Evolutionary conservation across 139 green algal genomes (phyloP).

Genomic region (Pleodorina starrii): DNA sequence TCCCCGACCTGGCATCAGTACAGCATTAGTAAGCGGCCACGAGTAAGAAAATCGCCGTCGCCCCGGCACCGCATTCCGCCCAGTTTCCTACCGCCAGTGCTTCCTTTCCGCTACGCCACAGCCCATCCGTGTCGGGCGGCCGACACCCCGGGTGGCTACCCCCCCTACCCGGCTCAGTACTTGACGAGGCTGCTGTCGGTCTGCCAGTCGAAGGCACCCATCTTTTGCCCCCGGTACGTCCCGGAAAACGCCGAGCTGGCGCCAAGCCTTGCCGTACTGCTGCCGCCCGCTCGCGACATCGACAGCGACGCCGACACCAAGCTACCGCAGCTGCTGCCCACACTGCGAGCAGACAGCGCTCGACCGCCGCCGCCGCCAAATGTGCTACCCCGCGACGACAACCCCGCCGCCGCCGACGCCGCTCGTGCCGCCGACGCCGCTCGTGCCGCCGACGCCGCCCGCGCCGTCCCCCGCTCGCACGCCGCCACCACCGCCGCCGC

Average conservation of each 20-base stretch:
- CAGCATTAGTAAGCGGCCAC: too few relatives aligned
- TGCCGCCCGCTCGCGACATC: neutral
- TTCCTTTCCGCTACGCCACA: too few relatives aligned
- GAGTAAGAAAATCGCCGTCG: too few relatives aligned
- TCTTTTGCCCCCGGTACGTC: conserved; percentile 3
- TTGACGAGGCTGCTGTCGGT: conserved; percentile 31
- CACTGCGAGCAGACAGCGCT: neutral
- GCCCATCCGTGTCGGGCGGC: too few relatives aligned
- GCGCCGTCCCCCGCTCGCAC: neutral
- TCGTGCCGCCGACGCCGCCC: neutral
- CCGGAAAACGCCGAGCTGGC: neutral
- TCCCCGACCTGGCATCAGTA: too few relatives aligned
- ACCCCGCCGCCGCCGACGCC: neutral
- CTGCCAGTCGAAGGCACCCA: neutral
- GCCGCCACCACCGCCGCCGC: neutral
- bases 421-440: neutral
- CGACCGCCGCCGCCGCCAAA: neutral
- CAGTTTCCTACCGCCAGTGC: too few relatives aligned
- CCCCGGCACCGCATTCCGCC: too few relatives aligned
- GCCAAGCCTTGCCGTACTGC: neutral
- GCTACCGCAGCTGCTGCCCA: neutral
- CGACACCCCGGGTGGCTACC: too few relatives aligned
- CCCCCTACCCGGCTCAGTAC: too few relatives aligned
- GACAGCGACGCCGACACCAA: neutral
- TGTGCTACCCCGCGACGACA: neutral